Evolutionary conservation across 176 grass and related monocot species (phyloP).

Genomic region (Olyra latifolia): DNA sequence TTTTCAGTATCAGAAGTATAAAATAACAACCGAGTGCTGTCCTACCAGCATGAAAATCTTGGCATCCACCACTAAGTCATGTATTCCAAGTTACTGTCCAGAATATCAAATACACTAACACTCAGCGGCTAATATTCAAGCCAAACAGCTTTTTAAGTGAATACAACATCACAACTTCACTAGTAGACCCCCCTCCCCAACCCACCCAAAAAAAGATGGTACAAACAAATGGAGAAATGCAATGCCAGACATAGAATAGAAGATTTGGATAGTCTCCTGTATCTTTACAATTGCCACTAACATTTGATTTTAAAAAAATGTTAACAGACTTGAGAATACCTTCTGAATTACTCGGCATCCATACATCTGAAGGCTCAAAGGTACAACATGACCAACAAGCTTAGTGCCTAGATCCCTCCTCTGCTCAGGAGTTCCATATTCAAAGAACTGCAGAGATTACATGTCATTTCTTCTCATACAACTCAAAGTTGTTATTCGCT

Average conservation of each 20-base stretch:
- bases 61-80: background rate
- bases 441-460: slow-evolving; percentile 77
- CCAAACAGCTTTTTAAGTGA: background rate
- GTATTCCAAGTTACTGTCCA: background rate
- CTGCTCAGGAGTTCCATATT: slow-evolving; percentile 84
- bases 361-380: slow-evolving; percentile 98
- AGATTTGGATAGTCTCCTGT: background rate
- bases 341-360: slow-evolving; percentile 98
- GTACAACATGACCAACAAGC: slow-evolving; percentile 81
- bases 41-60: background rate
- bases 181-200: background rate
- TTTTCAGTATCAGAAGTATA: slow-evolving; percentile 2
- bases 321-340: slow-evolving; percentile 45
- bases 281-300: background rate
- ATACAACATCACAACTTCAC: background rate
- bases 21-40: background rate
- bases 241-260: slow-evolving; percentile 5
- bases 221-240: slow-evolving; percentile 5
- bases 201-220: background rate
- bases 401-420: slow-evolving; percentile 89
- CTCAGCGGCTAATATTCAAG: slow-evolving; percentile 14
- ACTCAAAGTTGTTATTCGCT: slow-evolving; percentile 3
- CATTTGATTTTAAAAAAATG: background rate
- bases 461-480: slow-evolving; percentile 14
- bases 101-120: background rate